These are phyloP conservation scores for Letharia columbiana DNA, from an alignment of 495 filamentous ascomycete genomes.

Conservation along the genomic window DNA sequence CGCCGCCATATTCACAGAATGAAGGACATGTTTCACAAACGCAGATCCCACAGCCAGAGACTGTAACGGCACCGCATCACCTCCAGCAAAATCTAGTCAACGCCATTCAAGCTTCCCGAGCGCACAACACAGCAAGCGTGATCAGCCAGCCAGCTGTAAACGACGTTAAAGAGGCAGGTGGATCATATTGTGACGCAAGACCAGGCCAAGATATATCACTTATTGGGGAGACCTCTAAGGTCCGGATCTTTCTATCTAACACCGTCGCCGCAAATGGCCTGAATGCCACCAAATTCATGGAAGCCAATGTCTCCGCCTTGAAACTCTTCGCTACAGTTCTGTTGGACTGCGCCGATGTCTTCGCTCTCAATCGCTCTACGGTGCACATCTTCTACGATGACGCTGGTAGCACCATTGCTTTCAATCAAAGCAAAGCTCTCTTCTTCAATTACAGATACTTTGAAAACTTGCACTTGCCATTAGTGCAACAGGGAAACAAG, in stretches of 20 bases:
- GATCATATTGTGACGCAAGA: slow-evolving; percentile 76
- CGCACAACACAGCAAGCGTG: slow-evolving; percentile 62
- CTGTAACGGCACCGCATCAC: slow-evolving; percentile 41
- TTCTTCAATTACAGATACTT: slow-evolving; percentile 95
- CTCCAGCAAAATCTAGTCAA: slow-evolving; percentile 57
- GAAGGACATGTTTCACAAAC: slow-evolving; percentile 32
- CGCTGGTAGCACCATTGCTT: slow-evolving; percentile 73
- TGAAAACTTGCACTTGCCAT: slow-evolving; percentile 58
- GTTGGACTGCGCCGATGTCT: slow-evolving; percentile 59
- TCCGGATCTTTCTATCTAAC: slow-evolving; percentile 64
- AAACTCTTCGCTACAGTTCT: slow-evolving; percentile 65
- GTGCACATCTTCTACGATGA: slow-evolving; percentile 86
- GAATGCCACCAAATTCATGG: slow-evolving; percentile 48
- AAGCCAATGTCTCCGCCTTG: slow-evolving; percentile 52
- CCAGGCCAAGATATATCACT: slow-evolving; percentile 73
- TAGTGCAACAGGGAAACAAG: slow-evolving; percentile 33
- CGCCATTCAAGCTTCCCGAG: slow-evolving; percentile 71
- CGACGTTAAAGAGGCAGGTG: slow-evolving; percentile 67
- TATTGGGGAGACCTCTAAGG: slow-evolving; percentile 58
- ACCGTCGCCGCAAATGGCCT: slow-evolving; percentile 29
- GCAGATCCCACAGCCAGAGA: slow-evolving; percentile 30
- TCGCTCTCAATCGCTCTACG: slow-evolving; percentile 54
- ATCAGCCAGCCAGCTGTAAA: slow-evolving; percentile 63
- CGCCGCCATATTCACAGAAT: slow-evolving; percentile 40
- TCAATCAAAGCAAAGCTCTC: slow-evolving; percentile 75